Conservation (phyloP, 176 grass and related monocot genomes). For the Phoenix dactylifera region DNA sequence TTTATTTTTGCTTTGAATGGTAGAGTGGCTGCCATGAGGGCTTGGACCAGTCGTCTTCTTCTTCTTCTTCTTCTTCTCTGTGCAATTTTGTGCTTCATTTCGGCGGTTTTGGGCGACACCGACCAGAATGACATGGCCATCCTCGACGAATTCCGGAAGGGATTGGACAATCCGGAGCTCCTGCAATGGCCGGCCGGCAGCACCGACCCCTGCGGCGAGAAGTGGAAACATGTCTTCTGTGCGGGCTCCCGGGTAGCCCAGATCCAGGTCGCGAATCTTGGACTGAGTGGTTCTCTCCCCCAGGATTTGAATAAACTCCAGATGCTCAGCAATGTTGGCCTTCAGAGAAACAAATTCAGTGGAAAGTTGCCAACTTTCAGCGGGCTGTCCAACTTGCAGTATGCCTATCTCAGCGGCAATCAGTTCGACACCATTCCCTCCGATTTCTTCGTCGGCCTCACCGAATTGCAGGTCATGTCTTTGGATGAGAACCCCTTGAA, state of each 20-base stretch:
- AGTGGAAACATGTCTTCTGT: neutral
- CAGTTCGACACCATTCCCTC: conserved; percentile 48
- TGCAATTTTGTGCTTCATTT: neutral
- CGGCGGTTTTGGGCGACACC: neutral
- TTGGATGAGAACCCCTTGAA: conserved; percentile 59
- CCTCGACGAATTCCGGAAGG: conserved; percentile 34
- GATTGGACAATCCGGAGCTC: conserved; percentile 36
- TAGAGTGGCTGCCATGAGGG: too few species aligned
- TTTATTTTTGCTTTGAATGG: too few species aligned
- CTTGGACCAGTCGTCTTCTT: neutral
- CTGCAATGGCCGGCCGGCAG: conserved; percentile 38
- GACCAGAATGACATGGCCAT: conserved; percentile 45
- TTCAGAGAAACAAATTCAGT: conserved; percentile 54
- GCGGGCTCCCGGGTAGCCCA: conserved; percentile 46
- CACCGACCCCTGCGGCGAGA: conserved; percentile 36
- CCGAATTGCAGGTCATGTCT: conserved; percentile 29
- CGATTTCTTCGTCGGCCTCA: conserved; percentile 55
- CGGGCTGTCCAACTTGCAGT: conserved; percentile 36
- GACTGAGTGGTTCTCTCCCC: conserved; percentile 31
- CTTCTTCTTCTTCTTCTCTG: too few species aligned
- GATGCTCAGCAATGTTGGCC: conserved; percentile 44
- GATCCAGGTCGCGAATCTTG: conserved; percentile 55
- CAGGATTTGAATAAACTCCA: conserved; percentile 22
- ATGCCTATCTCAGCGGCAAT: conserved; percentile 60
- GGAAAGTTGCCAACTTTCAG: conserved; percentile 56